Conservation (phyloP, 352 stramenopile genomes). For the Bremia lactucae region DNA sequence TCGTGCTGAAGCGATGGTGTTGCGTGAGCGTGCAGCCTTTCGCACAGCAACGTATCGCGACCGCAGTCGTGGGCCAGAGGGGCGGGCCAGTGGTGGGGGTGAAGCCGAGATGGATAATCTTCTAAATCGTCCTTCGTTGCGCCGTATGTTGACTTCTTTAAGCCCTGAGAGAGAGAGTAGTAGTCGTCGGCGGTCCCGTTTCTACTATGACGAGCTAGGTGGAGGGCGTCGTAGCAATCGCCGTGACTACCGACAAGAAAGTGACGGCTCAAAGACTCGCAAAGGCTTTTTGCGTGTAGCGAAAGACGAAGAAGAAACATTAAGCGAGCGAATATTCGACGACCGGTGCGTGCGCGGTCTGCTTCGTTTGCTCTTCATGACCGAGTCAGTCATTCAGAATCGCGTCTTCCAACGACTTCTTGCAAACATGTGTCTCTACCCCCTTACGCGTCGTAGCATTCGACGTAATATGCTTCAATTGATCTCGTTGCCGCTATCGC, state of each 20-base stretch:
- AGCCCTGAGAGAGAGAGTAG: slow-evolving; percentile 36
- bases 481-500: slow-evolving; percentile 38
- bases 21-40: slow-evolving; percentile 88
- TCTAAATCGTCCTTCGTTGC: slow-evolving; percentile 63
- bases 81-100: slow-evolving; percentile 22
- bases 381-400: slow-evolving; percentile 71
- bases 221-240: slow-evolving; percentile 32
- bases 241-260: slow-evolving; percentile 19
- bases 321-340: slow-evolving; percentile 51
- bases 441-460: slow-evolving; percentile 49
- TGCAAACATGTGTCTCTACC: slow-evolving; percentile 73
- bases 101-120: slow-evolving; percentile 48
- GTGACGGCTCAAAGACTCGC: slow-evolving; percentile 10
- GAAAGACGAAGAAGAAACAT: slow-evolving; percentile 57
- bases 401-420: slow-evolving; percentile 71
- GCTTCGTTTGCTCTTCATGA: slow-evolving; percentile 70
- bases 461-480: slow-evolving; percentile 53
- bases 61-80: slow-evolving; percentile 15
- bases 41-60: slow-evolving; percentile 57
- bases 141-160: slow-evolving; percentile 74
- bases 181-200: slow-evolving; percentile 30
- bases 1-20: slow-evolving; percentile 90
- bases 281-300: slow-evolving; percentile 63
- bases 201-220: slow-evolving; percentile 30
- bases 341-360: slow-evolving; percentile 55